Percentiles rank a stretch among this genome's conserved stretches.
phyloP scores from a whole-genome alignment of 768 basidiomycete species.

The Sistotremastrum suecicum region DNA sequence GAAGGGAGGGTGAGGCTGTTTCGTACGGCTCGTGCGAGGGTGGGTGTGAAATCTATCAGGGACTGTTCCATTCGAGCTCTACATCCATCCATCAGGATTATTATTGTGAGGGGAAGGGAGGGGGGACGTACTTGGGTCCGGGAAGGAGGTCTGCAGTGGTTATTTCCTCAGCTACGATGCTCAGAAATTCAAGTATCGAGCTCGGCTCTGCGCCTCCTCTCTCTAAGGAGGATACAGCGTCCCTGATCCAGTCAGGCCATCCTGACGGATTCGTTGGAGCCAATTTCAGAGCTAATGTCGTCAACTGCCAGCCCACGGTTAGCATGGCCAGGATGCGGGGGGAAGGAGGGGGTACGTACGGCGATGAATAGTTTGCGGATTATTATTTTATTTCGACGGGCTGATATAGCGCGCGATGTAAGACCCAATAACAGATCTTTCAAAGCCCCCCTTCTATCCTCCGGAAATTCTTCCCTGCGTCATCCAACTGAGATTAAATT shows the following conservation, averaged over 20 bases:
- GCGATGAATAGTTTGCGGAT: slow-evolving; percentile 81
- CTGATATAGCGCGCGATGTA: slow-evolving; percentile 47
- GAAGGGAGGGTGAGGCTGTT: slow-evolving; percentile 34
- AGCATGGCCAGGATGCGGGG: neutral
- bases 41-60: slow-evolving; percentile 49
- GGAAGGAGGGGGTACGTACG: slow-evolving; percentile 29
- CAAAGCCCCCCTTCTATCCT: slow-evolving; percentile 40
- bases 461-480: slow-evolving; percentile 60
- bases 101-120: neutral
- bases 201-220: slow-evolving; percentile 43
- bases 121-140: slow-evolving; percentile 46
- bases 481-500: slow-evolving; percentile 11
- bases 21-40: slow-evolving; percentile 58
- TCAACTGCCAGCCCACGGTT: slow-evolving; percentile 27
- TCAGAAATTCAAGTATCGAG: slow-evolving; percentile 57
- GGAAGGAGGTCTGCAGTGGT: slow-evolving; percentile 61
- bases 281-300: slow-evolving; percentile 59
- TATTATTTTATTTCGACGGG: slow-evolving; percentile 51
- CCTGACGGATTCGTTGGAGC: slow-evolving; percentile 39
- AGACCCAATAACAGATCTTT: slow-evolving; percentile 57
- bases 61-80: slow-evolving; percentile 55
- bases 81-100: slow-evolving; percentile 2
- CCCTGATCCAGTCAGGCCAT: slow-evolving; percentile 69
- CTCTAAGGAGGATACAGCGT: slow-evolving; percentile 48
- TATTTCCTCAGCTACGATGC: slow-evolving; percentile 77